Conservation (phyloP, 2,329 filamentous ascomycete species). For the Uncinocarpus reesii region DNA sequence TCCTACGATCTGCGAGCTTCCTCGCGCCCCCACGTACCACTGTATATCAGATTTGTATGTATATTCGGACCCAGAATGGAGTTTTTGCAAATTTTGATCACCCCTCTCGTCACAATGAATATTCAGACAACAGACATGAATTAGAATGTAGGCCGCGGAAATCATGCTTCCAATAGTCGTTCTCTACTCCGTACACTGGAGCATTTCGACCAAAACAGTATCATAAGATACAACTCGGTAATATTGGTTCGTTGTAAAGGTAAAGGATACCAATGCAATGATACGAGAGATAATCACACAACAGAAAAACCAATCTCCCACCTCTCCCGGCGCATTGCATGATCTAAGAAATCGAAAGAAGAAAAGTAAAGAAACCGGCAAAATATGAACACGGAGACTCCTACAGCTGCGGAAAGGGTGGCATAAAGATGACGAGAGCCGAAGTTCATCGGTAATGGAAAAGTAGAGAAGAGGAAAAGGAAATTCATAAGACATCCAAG, state of each 20-base stretch:
- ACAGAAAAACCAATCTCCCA: background rate
- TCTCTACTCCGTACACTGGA: background rate
- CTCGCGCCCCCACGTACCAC: background rate
- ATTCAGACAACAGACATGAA: background rate
- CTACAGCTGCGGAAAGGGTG: too few relatives aligned
- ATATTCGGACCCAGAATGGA: slow-evolving; percentile 8
- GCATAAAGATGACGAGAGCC: background rate
- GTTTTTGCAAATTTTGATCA: background rate
- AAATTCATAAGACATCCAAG: slow-evolving; percentile 8
- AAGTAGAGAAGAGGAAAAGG: slow-evolving; percentile 17
- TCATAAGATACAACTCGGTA: slow-evolving; percentile 1
- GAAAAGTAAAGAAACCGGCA: background rate
- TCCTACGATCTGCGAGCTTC: background rate
- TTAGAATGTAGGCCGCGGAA: background rate
- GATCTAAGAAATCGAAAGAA: background rate
- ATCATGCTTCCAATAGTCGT: slow-evolving; percentile 8
- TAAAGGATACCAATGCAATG: background rate
- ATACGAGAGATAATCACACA: too few relatives aligned
- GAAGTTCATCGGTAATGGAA: slow-evolving; percentile 20
- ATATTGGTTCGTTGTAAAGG: background rate
- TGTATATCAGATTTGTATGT: slow-evolving; percentile 9
- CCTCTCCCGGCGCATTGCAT: too few relatives aligned
- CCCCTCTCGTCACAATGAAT: slow-evolving; percentile 11
- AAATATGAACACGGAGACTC: too few relatives aligned
- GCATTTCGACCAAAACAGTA: background rate